These are phyloP conservation scores for Fraxinus ornus DNA, from an alignment of 305 asterid species.

Conservation along the genomic window DNA sequence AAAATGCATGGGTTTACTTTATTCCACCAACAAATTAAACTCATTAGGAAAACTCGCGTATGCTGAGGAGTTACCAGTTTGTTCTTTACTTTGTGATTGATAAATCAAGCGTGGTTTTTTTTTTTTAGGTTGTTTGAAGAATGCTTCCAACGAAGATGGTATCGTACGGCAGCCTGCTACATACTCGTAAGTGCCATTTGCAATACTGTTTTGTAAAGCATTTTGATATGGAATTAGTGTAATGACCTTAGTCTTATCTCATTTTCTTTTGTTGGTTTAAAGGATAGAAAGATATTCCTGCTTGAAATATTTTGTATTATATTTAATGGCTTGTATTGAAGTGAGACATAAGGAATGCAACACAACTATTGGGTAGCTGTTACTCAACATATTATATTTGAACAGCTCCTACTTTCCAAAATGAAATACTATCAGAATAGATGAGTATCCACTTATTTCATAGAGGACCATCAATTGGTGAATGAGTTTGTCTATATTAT, in stretches of 20 bases:
- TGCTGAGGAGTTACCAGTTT: constrained; percentile 5
- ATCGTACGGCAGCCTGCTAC: constrained; percentile 75
- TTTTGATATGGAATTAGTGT: background rate
- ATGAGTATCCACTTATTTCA: constrained; percentile 10
- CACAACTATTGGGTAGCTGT: constrained; percentile 4
- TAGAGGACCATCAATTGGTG: background rate
- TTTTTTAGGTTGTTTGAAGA: constrained; percentile 65
- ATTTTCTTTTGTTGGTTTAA: constrained; percentile 14
- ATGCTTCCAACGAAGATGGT: constrained; percentile 70
- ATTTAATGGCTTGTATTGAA: constrained; percentile 5
- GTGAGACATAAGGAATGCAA: background rate
- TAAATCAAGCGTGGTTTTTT: constrained; percentile 11
- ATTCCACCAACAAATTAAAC: constrained; percentile 13
- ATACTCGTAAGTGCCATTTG: constrained; percentile 49
- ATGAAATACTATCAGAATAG: background rate
- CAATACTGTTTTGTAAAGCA: background rate
- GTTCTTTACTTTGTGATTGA: constrained; percentile 20
- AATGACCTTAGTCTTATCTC: background rate
- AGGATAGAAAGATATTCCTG: background rate
- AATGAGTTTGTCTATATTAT: constrained; percentile 3
- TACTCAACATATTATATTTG: constrained; percentile 1
- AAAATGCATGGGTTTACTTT: constrained; percentile 11
- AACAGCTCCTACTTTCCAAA: constrained; percentile 10
- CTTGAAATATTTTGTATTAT: constrained; percentile 10
- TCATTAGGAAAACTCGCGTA: background rate